A percentile compares a stretch with the other conserved stretches of the same genome.
These are phyloP conservation scores for Saccharomyces hybrid DNA, from an alignment of 1,139 yeast genomes.

Conservation along the genomic window DNA sequence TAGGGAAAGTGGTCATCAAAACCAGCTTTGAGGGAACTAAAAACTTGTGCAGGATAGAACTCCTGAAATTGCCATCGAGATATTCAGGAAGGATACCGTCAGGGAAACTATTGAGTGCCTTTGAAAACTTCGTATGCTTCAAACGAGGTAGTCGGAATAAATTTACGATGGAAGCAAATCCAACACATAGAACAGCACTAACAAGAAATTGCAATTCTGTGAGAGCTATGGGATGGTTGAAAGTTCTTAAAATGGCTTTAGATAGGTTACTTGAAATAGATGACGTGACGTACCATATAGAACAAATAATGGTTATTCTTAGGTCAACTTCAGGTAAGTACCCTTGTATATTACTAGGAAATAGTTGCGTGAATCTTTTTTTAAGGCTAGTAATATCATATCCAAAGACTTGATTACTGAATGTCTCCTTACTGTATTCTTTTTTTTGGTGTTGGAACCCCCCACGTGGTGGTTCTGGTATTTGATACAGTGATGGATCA, in stretches of 20 bases:
- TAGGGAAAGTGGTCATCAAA: constrained; percentile 68
- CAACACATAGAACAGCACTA: constrained; percentile 49
- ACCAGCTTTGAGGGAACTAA: constrained; percentile 32
- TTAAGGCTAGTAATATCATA: neutral
- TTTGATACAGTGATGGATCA: constrained; percentile 18
- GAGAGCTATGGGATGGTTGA: constrained; percentile 72
- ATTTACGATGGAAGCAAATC: constrained; percentile 22
- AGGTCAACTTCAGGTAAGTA: constrained; percentile 26
- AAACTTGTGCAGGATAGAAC: constrained; percentile 28
- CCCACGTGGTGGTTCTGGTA: constrained; percentile 12
- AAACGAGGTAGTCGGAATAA: constrained; percentile 19
- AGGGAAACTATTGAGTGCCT: constrained; percentile 39
- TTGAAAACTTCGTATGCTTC: constrained; percentile 8
- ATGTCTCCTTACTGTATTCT: constrained; percentile 1
- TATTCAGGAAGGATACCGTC: constrained; percentile 49
- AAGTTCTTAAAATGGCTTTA: constrained; percentile 61
- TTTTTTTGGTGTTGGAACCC: constrained; percentile 13
- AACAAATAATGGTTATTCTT: constrained; percentile 44
- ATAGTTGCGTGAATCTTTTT: constrained; percentile 7
- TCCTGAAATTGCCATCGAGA: constrained; percentile 25
- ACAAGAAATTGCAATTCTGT: constrained; percentile 78
- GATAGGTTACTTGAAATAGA: constrained; percentile 77
- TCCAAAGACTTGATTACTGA: neutral
- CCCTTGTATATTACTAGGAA: constrained; percentile 12
- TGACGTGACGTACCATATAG: constrained; percentile 73